Evolutionary conservation across 352 stramenopile species (phyloP).

Genomic region (Globisporangium paroecandrum): DNA sequence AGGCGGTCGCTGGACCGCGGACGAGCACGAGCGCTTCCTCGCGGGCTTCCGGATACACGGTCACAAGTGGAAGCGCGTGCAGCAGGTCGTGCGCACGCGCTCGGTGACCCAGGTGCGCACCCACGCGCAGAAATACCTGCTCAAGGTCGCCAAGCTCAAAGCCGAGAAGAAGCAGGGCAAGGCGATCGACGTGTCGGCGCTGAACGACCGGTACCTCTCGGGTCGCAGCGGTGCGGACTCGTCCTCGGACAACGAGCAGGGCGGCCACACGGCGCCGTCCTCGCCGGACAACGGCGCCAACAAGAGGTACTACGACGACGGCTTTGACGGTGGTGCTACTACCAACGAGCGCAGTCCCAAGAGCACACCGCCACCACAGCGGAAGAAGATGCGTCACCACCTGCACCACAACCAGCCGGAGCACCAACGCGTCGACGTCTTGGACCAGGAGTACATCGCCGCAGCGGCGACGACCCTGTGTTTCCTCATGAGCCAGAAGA

Average conservation of each 20-base stretch:
- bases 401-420: slow-evolving; percentile 18
- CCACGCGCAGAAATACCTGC: slow-evolving; percentile 86
- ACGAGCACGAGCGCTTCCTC: slow-evolving; percentile 86
- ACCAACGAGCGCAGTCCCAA: slow-evolving; percentile 18
- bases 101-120: slow-evolving; percentile 87
- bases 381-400: slow-evolving; percentile 59
- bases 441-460: slow-evolving; percentile 81
- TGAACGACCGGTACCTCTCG: slow-evolving; percentile 21
- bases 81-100: slow-evolving; percentile 84
- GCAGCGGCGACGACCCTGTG: slow-evolving; percentile 74
- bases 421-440: slow-evolving; percentile 30
- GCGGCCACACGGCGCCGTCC: slow-evolving; percentile 29
- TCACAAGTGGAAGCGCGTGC: slow-evolving; percentile 89
- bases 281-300: slow-evolving; percentile 31
- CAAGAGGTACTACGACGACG: slow-evolving; percentile 14
- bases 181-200: slow-evolving; percentile 12
- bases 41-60: slow-evolving; percentile 83
- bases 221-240: slow-evolving; percentile 14
- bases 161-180: slow-evolving; percentile 67
- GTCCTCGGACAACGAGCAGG: slow-evolving; percentile 23
- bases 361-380: slow-evolving; percentile 11
- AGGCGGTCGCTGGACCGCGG: slow-evolving; percentile 76
- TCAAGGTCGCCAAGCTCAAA: slow-evolving; percentile 89
- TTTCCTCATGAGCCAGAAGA: slow-evolving; percentile 85
- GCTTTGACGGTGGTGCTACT: neutral